Base-by-base conservation (phyloP, 495 filamentous ascomycete species). In the Xylaria acuta region DNA sequence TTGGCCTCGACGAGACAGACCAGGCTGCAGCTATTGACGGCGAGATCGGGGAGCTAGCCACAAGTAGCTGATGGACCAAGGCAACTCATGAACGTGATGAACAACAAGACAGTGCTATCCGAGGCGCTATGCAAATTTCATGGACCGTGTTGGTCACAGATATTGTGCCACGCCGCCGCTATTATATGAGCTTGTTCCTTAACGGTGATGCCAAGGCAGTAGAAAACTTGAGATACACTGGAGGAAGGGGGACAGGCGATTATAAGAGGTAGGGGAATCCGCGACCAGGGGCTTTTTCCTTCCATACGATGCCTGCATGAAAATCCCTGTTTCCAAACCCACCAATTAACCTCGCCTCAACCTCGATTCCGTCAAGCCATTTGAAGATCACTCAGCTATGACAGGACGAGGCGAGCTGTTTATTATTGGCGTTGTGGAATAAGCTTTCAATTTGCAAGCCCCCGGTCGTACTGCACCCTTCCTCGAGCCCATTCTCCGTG, bases 371-470 rank as follows among this genome's bases (percentile, higher is more conserved):
- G 36, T 69, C 53, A 45, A 43, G 67, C 40, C 36, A 47, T 67
- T n/a, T 67, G 67, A 69, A 69, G 67, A 69, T 69, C 67, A 69
- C 69, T 63, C 69, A 63, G 69, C 69, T 66, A 53, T 34, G 47
- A 54, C 32, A 66, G 62, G 58, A 51, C 68, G 62, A 65, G 69
- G 69, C 56, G 62, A 36, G 60, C 34, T 63, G 60, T 66, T 64
- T 65, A 63, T 71, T 64, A 71, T 71, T 71, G 47, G 69, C 5
- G 38, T 43, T 62, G 36, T 49, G 47, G 32, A 63, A 66, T 64
- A 64, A 63, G 58, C 62, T 71, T 66, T 49, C 40, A 43, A 56
- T 36, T 65, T 51, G 58, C 25, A 64, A 38, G 20, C 45, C 58
- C 51, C 59, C 47, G 20, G 41, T 70, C 58, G 27, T 14, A 18